Base-by-base conservation (phyloP, 2,329 filamentous ascomycete species). In the Fusarium vanettenii region DNA sequence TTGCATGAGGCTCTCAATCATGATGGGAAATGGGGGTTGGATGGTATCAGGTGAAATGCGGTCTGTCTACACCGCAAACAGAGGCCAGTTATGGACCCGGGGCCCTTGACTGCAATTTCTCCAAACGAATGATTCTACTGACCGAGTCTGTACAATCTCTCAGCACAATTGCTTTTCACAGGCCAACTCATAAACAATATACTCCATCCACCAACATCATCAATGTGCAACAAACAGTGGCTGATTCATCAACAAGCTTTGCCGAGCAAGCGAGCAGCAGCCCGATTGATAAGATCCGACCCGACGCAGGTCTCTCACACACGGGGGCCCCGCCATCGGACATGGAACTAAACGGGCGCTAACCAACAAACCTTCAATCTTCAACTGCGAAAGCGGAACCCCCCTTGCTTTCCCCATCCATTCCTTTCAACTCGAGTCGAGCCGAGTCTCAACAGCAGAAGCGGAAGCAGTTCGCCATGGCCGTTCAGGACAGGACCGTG, bases 401-500 rank as follows among this genome's bases (percentile, higher is more conserved):
- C 31, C 52, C 50, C 31, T 11, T 33, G 31, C 31, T 27, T 57
- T 45, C 48, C 37, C 60, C 67, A 45, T 52, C 29, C 45, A 16
- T 25, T 52, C 45, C 45, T 18, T 25, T 52, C 25, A 29, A 29
- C 45, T 27, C 31, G 29, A 43, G 43, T 48, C 43, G 22, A 48
- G 43, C 20, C 43, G 20, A 48, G 25, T 5, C 22, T 60, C 57
- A 35, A n/a, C 13, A 45, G 43, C 43, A 48, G 22, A 18, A 48
- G 14, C 43, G 11, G 39, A n/a, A 29, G n/a, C 20, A 37, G 27
- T 20, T 35, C 27, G 29, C n/a, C 29, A 83, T 82, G 76, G 75
- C 79, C 50, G 74, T 75, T 60, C 61, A 76, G 16, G 75, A 79
- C 37, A 74, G 89, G 75, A 85, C 84, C 68, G 82, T 89, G 60